Evolutionary conservation across 1,284 basidiomycete genomes (phyloP), one percentile per base, ranked within the genome.

Genomic region (Xanthoconium separans): DNA sequence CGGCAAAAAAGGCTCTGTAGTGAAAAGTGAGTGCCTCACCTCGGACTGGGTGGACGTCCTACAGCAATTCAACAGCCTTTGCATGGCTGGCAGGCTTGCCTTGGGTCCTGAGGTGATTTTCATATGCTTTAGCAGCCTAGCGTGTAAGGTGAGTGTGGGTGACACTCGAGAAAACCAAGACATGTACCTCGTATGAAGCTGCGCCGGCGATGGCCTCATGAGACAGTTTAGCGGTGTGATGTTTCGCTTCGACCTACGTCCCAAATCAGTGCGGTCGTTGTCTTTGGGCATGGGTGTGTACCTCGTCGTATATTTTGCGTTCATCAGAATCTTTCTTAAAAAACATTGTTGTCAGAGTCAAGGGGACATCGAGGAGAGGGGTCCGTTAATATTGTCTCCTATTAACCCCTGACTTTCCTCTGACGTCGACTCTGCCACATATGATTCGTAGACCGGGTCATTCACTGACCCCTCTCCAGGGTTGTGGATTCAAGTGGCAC

Each of bases 71-170:
- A 1, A 65, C 15, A 18, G 65, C 66, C 45, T 50, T 62, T n/a
- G 53, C 43, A 20, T 68, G 66, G 11, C 41, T 68, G 30, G 53
- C 52, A 7, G 68, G 66, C 27, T 61, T 53, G 6, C 68, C 65
- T 1, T 58, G 34, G 11, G 5, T 13, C 11, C 4, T 39, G 46
- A 64, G 41, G 41, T 68, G 65, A 2, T 66, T 6, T 48, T 66
- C 55, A 48, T 70, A 68, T 1, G 57, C 58, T 41, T 71, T 71
- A 4, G 65, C 65, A 24, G 61, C 68, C 66, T 70, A 9, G n/a
- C 13, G 16, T 27, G 12, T 9, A 24, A 12, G n/a, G 27, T 20
- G 27, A 5, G 18, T 10, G 12, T 11, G 9, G n/a, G 16, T 2
- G 2, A 9, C 20, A 18, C 37, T 27, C 7, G 22, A 41, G 22